These are phyloP conservation scores for Vitis hybrid DNA, from an alignment of 177 flowering plant species.

Conservation along the genomic window DNA sequence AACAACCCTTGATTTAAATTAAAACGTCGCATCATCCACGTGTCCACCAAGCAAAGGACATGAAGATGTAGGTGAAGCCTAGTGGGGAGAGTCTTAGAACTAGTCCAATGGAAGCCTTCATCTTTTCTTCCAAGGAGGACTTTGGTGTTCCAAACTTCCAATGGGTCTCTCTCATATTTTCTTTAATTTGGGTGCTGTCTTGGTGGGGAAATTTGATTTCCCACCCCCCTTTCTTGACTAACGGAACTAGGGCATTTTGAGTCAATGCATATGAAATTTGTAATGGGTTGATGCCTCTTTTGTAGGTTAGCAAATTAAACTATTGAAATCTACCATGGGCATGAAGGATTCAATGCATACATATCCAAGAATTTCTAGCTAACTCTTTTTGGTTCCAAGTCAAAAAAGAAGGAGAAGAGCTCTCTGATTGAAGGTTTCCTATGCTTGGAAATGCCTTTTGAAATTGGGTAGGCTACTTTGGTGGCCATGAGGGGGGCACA, in stretches of 20 bases:
- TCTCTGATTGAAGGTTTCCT: no score
- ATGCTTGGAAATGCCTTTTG: no score
- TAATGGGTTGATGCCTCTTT: neutral
- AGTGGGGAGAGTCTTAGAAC: neutral
- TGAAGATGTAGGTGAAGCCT: neutral
- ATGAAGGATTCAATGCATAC: no score
- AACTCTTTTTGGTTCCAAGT: no score
- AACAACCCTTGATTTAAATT: neutral
- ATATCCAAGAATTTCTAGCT: no score
- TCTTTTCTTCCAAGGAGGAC: slow-evolving; percentile 20
- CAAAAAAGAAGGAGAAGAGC: no score
- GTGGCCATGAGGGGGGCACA: slow-evolving; percentile 9
- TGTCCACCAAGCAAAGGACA: neutral
- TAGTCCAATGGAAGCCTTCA: slow-evolving; percentile 23
- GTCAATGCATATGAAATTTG: neutral
- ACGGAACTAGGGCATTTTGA: neutral
- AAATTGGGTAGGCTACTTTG: neutral
- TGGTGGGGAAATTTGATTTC: slow-evolving; percentile 36
- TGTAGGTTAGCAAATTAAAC: neutral
- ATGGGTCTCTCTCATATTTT: neutral
- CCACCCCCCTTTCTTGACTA: slow-evolving; percentile 38
- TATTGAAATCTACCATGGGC: no score
- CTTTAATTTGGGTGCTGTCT: slow-evolving; percentile 3
- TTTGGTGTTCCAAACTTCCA: slow-evolving; percentile 1
- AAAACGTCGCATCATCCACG: neutral